A percentile compares a stretch with the other conserved stretches of the same genome.
Evolutionary conservation across 108 stramenopile species (phyloP).

Genomic region (Fistulifera pelliculosa): DNA sequence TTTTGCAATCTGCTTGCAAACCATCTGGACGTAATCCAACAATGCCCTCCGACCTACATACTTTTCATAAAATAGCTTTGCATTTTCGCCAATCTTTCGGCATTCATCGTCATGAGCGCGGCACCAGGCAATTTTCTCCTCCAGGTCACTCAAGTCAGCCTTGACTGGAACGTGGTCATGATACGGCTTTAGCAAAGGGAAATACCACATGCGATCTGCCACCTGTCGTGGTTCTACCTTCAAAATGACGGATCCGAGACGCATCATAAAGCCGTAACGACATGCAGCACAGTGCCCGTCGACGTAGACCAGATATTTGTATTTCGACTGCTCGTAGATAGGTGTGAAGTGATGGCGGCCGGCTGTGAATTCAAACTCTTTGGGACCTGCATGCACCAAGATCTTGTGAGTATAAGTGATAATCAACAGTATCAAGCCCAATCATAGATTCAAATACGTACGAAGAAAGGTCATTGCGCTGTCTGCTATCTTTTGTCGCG

Average conservation of each 20-base stretch:
- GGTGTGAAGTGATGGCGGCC: slow-evolving; percentile 93
- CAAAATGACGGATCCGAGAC: slow-evolving; percentile 94
- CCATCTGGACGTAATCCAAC: slow-evolving; percentile 93
- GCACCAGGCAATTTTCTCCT: slow-evolving; percentile 96
- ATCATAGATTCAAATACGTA: no score
- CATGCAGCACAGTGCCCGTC: slow-evolving; percentile 99
- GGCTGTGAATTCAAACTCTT: slow-evolving; percentile 81
- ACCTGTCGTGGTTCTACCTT: slow-evolving; percentile 88
- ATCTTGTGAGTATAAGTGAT: no score
- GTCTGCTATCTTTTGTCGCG: slow-evolving; percentile 91
- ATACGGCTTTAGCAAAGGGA: slow-evolving; percentile 91
- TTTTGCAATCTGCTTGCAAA: slow-evolving; percentile 67
- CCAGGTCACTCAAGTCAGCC: slow-evolving; percentile 91
- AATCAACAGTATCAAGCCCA: no score
- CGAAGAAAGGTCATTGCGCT: slow-evolving; percentile 83
- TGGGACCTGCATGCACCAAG: slow-evolving; percentile 25
- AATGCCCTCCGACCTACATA: slow-evolving; percentile 72
- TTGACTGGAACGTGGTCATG: slow-evolving; percentile 95
- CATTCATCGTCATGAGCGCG: slow-evolving; percentile 93
- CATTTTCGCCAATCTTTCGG: slow-evolving; percentile 74
- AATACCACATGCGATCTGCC: slow-evolving; percentile 99
- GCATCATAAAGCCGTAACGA: slow-evolving; percentile 99
- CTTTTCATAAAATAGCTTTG: slow-evolving; percentile 72
- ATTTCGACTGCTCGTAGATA: slow-evolving; percentile 97
- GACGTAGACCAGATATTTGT: slow-evolving; percentile 96